A percentile compares a stretch with the other conserved stretches of the same genome.
Evolutionary conservation across 192 early-diverging fungal genomes (phyloP).

Genomic region (Coemansia aciculifera): DNA sequence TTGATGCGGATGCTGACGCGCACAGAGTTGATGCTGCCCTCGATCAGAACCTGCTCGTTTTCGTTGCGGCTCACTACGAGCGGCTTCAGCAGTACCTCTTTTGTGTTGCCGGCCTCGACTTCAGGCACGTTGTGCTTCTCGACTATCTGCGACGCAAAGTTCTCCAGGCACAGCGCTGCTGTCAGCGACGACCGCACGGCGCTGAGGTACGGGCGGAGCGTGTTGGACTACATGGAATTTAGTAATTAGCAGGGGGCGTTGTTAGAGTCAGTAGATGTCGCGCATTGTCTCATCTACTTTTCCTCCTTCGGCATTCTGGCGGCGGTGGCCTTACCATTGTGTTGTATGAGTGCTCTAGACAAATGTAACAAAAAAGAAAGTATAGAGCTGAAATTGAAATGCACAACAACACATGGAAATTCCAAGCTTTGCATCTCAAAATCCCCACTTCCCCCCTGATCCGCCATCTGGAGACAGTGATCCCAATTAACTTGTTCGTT

Average conservation of each 20-base stretch:
- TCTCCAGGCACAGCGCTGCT: slow-evolving; percentile 93
- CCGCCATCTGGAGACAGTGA: background rate
- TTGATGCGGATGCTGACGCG: slow-evolving; percentile 95
- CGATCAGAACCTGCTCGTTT: slow-evolving; percentile 90
- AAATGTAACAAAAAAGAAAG: background rate
- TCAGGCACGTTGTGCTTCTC: slow-evolving; percentile 99
- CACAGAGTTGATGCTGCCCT: slow-evolving; percentile 90
- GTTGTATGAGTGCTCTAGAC: background rate
- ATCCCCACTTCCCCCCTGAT: background rate
- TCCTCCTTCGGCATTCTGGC: background rate
- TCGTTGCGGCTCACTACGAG: slow-evolving; percentile 87
- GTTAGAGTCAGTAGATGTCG: background rate
- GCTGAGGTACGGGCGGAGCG: slow-evolving; percentile 91
- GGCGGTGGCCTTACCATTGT: background rate
- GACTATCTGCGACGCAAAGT: slow-evolving; percentile 96
- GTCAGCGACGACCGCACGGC: slow-evolving; percentile 92
- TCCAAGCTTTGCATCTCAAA: background rate
- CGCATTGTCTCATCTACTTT: background rate
- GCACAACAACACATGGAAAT: background rate
- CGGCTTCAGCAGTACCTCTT: slow-evolving; percentile 85
- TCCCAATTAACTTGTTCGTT: slow-evolving; percentile 7
- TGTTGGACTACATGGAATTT: slow-evolving; percentile 80
- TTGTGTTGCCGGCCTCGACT: slow-evolving; percentile 80
- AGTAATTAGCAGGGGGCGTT: background rate
- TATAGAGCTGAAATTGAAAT: background rate